These are phyloP conservation scores for Thymus quinquecostatus DNA, from an alignment of 257 asterid genomes.

Conservation along the genomic window DNA sequence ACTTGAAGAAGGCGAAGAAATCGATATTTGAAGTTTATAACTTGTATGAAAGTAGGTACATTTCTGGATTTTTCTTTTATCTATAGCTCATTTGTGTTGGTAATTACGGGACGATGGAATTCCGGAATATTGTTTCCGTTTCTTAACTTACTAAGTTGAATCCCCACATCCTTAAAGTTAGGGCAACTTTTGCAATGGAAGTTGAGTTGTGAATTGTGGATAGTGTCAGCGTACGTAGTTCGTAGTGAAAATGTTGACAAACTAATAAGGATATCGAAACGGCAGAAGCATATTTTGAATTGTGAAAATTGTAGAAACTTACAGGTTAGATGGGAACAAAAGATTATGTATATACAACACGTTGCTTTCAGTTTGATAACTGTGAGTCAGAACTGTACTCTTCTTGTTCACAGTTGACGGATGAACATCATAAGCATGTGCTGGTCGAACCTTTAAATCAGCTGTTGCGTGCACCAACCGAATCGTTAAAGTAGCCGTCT, in stretches of 20 bases:
- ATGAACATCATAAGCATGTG: conserved; percentile 6
- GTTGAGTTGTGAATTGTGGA: neutral
- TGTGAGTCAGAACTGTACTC: neutral
- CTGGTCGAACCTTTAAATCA: neutral
- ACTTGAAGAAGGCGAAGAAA: neutral
- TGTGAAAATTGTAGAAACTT: neutral
- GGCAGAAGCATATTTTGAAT: neutral
- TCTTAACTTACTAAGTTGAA: neutral
- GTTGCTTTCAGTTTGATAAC: neutral
- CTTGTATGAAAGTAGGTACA: neutral
- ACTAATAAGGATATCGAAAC: too few species aligned
- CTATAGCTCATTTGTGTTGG: neutral
- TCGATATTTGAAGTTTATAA: neutral
- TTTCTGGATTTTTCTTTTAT: neutral
- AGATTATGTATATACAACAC: neutral
- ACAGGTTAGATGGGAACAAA: neutral
- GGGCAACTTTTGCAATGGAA: neutral
- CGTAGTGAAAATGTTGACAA: too few species aligned
- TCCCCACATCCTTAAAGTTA: neutral
- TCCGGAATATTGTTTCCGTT: neutral
- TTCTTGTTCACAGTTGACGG: conserved; percentile 18
- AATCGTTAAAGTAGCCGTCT: neutral
- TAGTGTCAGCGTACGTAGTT: neutral
- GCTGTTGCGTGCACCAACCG: neutral
- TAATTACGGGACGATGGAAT: neutral